A percentile compares a stretch with the other conserved stretches of the same genome.
phyloP scores from a whole-genome alignment of 2,329 filamentous ascomycete genomes.

The Aspergillus brunneoviolaceus region DNA sequence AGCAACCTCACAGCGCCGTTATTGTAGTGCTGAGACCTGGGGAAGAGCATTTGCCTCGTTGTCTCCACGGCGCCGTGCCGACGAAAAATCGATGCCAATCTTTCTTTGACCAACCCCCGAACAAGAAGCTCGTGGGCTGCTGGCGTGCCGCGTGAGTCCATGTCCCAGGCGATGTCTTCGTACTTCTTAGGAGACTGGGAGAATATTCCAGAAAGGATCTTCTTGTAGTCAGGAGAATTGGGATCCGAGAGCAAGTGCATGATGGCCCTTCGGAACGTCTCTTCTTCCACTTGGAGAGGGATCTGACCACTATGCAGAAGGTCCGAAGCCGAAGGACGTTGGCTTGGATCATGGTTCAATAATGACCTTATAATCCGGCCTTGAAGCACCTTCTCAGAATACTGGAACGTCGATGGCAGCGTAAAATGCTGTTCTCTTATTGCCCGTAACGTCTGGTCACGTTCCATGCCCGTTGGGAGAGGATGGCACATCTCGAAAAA shows the following conservation, averaged over 20 bases:
- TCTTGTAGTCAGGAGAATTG: conserved; percentile 82
- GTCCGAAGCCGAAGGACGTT: conserved; percentile 78
- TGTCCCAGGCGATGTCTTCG: conserved; percentile 78
- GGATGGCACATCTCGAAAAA: conserved; percentile 94
- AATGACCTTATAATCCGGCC: conserved; percentile 76
- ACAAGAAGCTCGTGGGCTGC: conserved; percentile 59
- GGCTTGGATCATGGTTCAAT: conserved; percentile 76
- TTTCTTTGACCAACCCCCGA: conserved; percentile 71
- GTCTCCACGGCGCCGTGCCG: conserved; percentile 86
- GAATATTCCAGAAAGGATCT: conserved; percentile 85
- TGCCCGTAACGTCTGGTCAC: conserved; percentile 63
- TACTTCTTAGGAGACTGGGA: conserved; percentile 71
- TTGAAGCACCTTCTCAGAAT: conserved; percentile 67
- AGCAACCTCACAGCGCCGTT: conserved; percentile 75
- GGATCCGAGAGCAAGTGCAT: conserved; percentile 74
- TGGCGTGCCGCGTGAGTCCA: conserved; percentile 57
- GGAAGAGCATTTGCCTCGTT: conserved; percentile 73
- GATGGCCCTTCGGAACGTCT: conserved; percentile 80
- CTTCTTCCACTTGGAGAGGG: conserved; percentile 88
- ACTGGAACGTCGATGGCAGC: conserved; percentile 71
- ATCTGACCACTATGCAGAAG: conserved; percentile 82
- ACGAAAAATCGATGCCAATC: conserved; percentile 75
- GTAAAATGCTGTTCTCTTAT: conserved; percentile 67
- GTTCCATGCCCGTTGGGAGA: conserved; percentile 62
- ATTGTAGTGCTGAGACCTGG: conserved; percentile 75